Evolutionary conservation across 2,329 filamentous ascomycete genomes (phyloP).

Genomic region (Fusarium nanum): DNA sequence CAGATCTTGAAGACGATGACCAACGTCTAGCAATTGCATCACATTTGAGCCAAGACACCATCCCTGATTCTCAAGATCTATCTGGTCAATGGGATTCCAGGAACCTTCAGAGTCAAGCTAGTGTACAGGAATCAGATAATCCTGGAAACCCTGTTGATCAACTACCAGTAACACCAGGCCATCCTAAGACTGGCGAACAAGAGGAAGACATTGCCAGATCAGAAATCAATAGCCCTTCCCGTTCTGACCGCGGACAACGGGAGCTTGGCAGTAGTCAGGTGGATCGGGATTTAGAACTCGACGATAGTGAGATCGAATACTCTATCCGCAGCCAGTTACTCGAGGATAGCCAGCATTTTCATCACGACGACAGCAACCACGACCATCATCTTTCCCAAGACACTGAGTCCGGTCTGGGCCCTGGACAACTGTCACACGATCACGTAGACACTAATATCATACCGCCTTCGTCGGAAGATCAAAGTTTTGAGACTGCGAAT

Average conservation of each 20-base stretch:
- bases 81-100: slow-evolving; percentile 43
- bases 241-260: not conserved
- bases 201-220: not conserved
- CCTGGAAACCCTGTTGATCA: not conserved
- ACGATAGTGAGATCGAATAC: not conserved
- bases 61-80: slow-evolving; percentile 59
- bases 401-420: not conserved
- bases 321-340: not conserved
- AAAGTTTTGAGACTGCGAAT: slow-evolving; percentile 11
- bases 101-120: slow-evolving; percentile 7
- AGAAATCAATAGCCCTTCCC: not conserved
- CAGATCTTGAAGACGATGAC: slow-evolving; percentile 53
- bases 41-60: slow-evolving; percentile 52
- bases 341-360: not conserved
- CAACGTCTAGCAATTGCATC: slow-evolving; percentile 48
- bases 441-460: not conserved
- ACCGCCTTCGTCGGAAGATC: not conserved
- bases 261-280: not conserved
- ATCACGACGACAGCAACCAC: not conserved
- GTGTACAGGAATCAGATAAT: slow-evolving; percentile 4
- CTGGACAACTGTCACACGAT: not conserved
- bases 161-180: not conserved
- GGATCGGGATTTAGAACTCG: not conserved
- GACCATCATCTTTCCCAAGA: not conserved
- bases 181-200: not conserved